Conservation (phyloP, 345 rosid species). For the Hypericum perforatum region DNA sequence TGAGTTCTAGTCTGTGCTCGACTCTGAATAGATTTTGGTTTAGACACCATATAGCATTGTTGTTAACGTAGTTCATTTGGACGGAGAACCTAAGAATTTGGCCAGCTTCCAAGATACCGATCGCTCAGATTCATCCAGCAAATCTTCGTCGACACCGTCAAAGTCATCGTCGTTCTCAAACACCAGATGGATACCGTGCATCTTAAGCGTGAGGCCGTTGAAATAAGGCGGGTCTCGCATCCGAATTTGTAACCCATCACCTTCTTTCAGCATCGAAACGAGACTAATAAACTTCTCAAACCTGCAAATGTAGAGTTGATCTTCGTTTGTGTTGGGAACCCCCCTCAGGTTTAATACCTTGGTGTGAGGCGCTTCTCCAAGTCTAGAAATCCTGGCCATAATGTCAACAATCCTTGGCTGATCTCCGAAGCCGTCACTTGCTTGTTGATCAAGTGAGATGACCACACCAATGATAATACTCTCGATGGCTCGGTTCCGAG, state of each 20-base stretch:
- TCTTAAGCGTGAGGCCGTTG: constrained; percentile 30
- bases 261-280: constrained; percentile 28
- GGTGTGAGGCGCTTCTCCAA: not conserved
- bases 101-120: constrained; percentile 35
- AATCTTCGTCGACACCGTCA: constrained; percentile 26
- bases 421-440: constrained; percentile 19
- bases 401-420: constrained; percentile 29
- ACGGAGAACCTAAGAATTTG: constrained; percentile 25
- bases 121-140: constrained; percentile 24
- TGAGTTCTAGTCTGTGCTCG: no score
- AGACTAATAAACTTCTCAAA: constrained; percentile 24
- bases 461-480: constrained; percentile 40
- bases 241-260: constrained; percentile 24
- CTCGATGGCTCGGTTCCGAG: constrained; percentile 27
- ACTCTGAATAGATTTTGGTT: no score
- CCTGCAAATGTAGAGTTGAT: constrained; percentile 47
- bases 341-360: constrained; percentile 29
- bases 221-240: constrained; percentile 13
- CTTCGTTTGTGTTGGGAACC: constrained; percentile 32
- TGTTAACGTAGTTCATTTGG: no score
- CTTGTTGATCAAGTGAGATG: constrained; percentile 29
- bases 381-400: constrained; percentile 27
- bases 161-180: constrained; percentile 41
- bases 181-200: constrained; percentile 33
- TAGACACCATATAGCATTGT: no score